These are phyloP conservation scores for Nigrograna mackinnonii DNA, from an alignment of 2,329 filamentous ascomycete species.

Conservation along the genomic window DNA sequence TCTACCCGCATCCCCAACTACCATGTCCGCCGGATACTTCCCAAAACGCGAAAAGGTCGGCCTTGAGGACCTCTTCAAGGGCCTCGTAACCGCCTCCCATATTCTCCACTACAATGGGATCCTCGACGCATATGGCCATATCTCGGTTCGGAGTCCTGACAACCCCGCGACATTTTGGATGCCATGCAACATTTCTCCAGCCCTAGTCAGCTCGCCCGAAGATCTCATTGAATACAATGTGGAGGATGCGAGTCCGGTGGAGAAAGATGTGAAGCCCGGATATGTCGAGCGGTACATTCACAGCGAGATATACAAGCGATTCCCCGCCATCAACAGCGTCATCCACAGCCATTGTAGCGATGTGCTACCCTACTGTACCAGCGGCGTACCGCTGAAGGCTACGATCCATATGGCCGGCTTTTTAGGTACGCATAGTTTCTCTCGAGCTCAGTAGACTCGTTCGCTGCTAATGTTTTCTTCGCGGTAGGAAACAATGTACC, in stretches of 20 bases:
- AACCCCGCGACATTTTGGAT: constrained; percentile 52
- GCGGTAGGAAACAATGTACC: constrained; percentile 36
- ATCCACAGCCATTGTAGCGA: constrained; percentile 48
- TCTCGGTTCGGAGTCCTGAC: constrained; percentile 56
- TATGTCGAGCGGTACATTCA: constrained; percentile 52
- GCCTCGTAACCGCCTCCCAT: constrained; percentile 52
- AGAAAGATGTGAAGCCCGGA: constrained; percentile 34
- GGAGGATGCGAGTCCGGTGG: constrained; percentile 41
- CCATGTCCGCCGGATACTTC: constrained; percentile 41
- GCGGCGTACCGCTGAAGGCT: constrained; percentile 42
- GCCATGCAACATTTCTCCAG: constrained; percentile 47
- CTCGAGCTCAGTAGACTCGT: background rate
- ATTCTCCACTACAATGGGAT: constrained; percentile 57
- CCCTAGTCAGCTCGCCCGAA: constrained; percentile 43
- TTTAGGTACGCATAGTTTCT: constrained; percentile 29
- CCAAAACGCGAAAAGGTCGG: constrained; percentile 42
- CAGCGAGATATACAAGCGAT: constrained; percentile 50
- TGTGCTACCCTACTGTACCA: constrained; percentile 48
- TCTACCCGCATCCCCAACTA: background rate
- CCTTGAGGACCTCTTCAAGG: constrained; percentile 40
- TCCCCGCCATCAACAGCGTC: constrained; percentile 46
- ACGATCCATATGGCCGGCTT: constrained; percentile 49
- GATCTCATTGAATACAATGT: constrained; percentile 51
- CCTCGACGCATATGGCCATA: constrained; percentile 59
- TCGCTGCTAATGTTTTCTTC: background rate